phyloP scores from a whole-genome alignment of 257 asterid species.

The Solanum sparsipilum region DNA sequence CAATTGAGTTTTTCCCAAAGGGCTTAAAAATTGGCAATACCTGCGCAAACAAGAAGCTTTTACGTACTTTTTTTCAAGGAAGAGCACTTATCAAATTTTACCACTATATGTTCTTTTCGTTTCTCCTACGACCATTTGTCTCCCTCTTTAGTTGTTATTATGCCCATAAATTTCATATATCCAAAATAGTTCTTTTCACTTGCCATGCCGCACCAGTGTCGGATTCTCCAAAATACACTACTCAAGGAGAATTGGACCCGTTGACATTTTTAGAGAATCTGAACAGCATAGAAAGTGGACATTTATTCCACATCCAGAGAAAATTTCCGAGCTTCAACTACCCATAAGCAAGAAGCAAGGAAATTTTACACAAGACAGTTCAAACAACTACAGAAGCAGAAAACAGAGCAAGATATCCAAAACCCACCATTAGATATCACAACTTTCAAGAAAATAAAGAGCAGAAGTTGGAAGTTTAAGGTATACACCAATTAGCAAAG shows the following conservation, averaged over 20 bases:
- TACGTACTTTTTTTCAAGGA: background rate
- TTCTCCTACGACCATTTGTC: background rate
- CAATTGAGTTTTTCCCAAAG: background rate
- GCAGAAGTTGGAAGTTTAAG: background rate
- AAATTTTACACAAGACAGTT: background rate
- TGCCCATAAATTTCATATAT: background rate
- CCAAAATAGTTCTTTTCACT: background rate
- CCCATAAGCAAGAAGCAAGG: background rate
- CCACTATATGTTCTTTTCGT: background rate
- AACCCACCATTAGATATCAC: background rate
- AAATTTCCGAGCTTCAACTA: background rate
- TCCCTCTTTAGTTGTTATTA: background rate
- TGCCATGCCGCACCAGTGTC: accelerated
- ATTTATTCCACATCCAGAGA: background rate
- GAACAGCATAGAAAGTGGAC: background rate
- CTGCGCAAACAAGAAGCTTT: background rate
- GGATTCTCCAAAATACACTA: background rate
- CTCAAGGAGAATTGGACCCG: background rate
- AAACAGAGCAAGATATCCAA: background rate
- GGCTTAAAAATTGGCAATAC: background rate
- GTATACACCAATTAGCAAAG: background rate
- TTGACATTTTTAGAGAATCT: background rate
- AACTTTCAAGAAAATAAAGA: background rate
- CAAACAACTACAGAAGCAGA: background rate
- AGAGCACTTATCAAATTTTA: background rate